Percentiles rank a stretch among this genome's conserved stretches.
Evolutionary conservation across 305 asterid species (phyloP).

Genomic region (Euphrasia arctica): DNA sequence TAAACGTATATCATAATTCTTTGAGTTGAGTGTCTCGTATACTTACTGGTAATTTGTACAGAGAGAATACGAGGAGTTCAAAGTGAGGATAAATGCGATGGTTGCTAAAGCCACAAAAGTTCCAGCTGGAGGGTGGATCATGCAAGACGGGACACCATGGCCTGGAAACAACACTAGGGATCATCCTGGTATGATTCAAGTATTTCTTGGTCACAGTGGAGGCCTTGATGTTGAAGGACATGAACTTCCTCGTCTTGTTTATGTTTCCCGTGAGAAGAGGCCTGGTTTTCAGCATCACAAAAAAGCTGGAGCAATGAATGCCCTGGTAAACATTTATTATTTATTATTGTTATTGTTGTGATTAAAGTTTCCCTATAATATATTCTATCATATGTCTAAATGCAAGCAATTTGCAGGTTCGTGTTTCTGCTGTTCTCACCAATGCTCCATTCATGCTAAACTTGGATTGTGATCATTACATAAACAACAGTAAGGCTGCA

Average conservation of each 20-base stretch:
- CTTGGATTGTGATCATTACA: conserved; percentile 97
- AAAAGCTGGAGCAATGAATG: conserved; percentile 97
- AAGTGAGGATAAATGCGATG: conserved; percentile 85
- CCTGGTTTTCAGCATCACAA: conserved; percentile 98
- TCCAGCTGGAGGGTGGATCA: conserved; percentile 96
- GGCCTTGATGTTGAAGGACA: conserved; percentile 88
- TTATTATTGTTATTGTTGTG: neutral
- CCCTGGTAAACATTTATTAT: conserved; percentile 56
- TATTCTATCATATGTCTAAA: neutral
- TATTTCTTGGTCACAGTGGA: conserved; percentile 90
- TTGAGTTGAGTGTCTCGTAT: neutral
- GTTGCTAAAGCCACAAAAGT: conserved; percentile 94
- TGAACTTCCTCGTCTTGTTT: conserved; percentile 94
- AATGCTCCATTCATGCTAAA: conserved; percentile 99
- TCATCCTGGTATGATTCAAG: conserved; percentile 99
- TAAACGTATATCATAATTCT: neutral
- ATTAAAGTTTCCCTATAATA: neutral
- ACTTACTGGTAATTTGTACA: conserved; percentile 26
- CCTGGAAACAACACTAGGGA: conserved; percentile 96
- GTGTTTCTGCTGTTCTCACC: conserved; percentile 93
- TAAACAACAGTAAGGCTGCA: conserved; percentile 94
- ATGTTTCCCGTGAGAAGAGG: conserved; percentile 98
- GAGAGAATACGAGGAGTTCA: conserved; percentile 97
- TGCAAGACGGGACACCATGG: conserved; percentile 99
- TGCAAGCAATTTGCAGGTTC: conserved; percentile 50